Percentiles rank a stretch among this genome's conserved stretches.
phyloP scores from a whole-genome alignment of 768 basidiomycete genomes.

The Lactarius hatsudake region DNA sequence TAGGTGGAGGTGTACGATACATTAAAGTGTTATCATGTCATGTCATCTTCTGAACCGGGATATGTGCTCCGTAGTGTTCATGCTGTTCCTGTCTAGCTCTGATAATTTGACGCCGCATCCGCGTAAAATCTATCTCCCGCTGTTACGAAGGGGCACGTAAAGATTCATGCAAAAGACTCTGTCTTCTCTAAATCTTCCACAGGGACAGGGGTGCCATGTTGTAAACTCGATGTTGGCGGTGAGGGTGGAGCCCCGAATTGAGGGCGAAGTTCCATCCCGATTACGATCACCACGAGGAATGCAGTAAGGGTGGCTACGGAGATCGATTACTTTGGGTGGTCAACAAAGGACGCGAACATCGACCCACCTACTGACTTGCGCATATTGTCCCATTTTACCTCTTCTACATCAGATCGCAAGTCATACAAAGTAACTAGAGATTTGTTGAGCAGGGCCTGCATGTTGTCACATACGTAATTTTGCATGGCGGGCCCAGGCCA shows the following conservation, averaged over 20 bases:
- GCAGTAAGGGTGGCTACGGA: conserved; percentile 55
- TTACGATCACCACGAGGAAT: conserved; percentile 66
- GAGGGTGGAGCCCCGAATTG: conserved; percentile 40
- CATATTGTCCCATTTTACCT: conserved; percentile 88
- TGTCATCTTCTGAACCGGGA: not conserved
- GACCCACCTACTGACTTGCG: conserved; percentile 72
- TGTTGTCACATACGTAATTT: not conserved
- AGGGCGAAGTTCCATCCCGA: conserved; percentile 63
- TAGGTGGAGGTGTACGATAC: conserved; percentile 23
- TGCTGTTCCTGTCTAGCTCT: not conserved
- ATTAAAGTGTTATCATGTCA: conserved; percentile 2
- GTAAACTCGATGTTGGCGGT: conserved; percentile 27
- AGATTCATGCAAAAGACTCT: conserved; percentile 17
- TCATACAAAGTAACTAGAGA: conserved; percentile 72
- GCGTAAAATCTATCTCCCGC: not conserved
- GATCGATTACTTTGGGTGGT: not conserved
- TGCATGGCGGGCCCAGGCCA: not conserved
- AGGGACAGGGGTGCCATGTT: conserved; percentile 3
- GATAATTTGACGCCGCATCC: not conserved
- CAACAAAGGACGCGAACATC: not conserved
- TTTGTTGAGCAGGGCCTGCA: conserved; percentile 72
- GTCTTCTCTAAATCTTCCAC: conserved; percentile 18
- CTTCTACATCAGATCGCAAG: conserved; percentile 76
- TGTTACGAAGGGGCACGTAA: not conserved
- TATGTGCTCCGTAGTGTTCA: conserved; percentile 7